These are phyloP conservation scores for Mallotus nudiflorus DNA, from an alignment of 345 rosid species.

Conservation along the genomic window DNA sequence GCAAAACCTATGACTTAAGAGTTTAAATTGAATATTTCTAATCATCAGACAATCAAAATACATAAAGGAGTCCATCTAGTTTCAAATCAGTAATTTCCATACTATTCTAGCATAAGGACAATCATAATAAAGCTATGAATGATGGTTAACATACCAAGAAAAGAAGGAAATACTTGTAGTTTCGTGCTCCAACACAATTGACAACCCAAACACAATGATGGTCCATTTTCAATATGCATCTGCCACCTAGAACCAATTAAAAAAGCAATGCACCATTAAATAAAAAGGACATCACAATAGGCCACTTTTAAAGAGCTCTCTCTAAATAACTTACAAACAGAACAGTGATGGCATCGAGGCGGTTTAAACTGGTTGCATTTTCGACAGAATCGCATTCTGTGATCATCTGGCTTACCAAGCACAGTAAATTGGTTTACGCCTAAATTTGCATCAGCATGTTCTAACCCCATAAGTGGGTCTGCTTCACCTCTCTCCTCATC, in stretches of 20 bases:
- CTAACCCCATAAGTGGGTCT: constrained; percentile 35
- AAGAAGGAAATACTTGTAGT: constrained; percentile 38
- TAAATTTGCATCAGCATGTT: constrained; percentile 16
- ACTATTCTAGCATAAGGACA: neutral
- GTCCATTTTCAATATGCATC: constrained; percentile 39
- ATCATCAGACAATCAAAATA: neutral
- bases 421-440: constrained; percentile 21
- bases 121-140: neutral
- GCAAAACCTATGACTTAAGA: neutral
- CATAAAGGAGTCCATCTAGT: neutral
- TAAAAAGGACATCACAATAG: neutral
- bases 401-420: constrained; percentile 36
- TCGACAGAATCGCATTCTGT: constrained; percentile 51
- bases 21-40: neutral
- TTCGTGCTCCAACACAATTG: constrained; percentile 35
- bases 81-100: neutral
- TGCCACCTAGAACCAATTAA: constrained; percentile 30
- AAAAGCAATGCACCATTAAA: constrained; percentile 26
- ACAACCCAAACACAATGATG: constrained; percentile 41
- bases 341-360: constrained; percentile 79
- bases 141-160: constrained; percentile 23
- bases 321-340: constrained; percentile 60
- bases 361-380: constrained; percentile 73
- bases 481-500: constrained; percentile 62
- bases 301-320: neutral